Evolutionary conservation across 495 filamentous ascomycete genomes (phyloP), one percentile per base, ranked within the genome.

Genomic region (Pyronema domesticum): DNA sequence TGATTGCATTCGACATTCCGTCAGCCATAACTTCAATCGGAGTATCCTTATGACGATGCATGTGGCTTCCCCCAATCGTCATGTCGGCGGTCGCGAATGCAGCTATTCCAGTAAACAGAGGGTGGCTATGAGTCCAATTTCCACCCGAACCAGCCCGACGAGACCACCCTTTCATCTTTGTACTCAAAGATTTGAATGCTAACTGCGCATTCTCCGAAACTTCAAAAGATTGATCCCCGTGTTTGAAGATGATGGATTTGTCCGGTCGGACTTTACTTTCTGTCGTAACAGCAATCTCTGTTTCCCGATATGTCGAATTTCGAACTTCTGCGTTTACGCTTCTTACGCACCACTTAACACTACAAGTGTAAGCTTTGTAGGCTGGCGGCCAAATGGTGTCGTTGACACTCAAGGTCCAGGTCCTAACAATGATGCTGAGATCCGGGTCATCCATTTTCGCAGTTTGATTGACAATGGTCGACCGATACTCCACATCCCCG

Each of bases 381-480:
- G 1, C 44, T 13, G 60, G 59, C 6, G 60, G 60, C 46, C 52
- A 56, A 10, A 37, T 14, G 11, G 5, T n/a, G 35, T 18, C 45
- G 53, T 37, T 59, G 18, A 49, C 46, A 17, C 17, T 49, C 15
- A 49, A 30, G 6, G 46, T 49, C 7, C 7, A 49, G 14, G 53
- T 47, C 2, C 36, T 40, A 6, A 18, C 43, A 11, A 48, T 35
- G 3, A 33, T 8, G 23, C 35, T 14, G 46, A 7, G 6, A 34
- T 6, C 46, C 18, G 46, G 30, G 46, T 7, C 37, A 40, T n/a
- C n/a, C n/a, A n/a, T n/a, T n/a, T 34, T 56, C 14, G 47, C 39
- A 37, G 50, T 58, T 19, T 63, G 60, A 35, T 63, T 63, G 4
- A 63, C 30, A 23, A 62, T 43, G 13, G 60, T 63, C 46, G 46